Evolutionary conservation across 2,329 filamentous ascomycete genomes (phyloP), one percentile per base, ranked within the genome.

Genomic region (Septoria petroselini): DNA sequence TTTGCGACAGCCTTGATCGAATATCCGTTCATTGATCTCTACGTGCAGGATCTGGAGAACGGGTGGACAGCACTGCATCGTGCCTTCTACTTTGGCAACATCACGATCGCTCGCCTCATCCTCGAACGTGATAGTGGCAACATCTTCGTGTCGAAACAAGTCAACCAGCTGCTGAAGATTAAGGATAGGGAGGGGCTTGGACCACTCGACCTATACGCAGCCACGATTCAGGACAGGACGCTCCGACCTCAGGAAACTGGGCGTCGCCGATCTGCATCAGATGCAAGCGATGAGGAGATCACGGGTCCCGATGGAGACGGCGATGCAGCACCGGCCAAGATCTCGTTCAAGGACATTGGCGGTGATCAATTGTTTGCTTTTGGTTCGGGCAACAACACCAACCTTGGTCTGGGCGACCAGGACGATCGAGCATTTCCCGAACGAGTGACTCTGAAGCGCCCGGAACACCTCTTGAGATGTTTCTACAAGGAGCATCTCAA

Each of bases 181-280:
- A 98, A 97, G 68, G 93, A 98, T 64, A 83, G 87, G 51, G 93
- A 97, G 70, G 91, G 91, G 7, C 90, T 94, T 65, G 95, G 90
- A 58, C 91, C 93, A 0, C 91, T 97, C 59, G 93, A 97, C 67
- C 73, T 98, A 8, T 97, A 95, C 62, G 86, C 88, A 55, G 83
- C 87, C 31, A 95, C 89, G 0, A 93, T 96, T 60, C 84, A 85
- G 41, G 79, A 86, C 48, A 81, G 87, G n/a, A 81, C 80, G n/a
- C 67, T 89, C 38, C 61, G 70, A 27, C 68, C 71, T 3, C 69
- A 73, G 18, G 19, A 63, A 54, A 3, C 69, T 65, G 27, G 63
- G 61, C 29, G 65, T 60, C 12, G 66, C 54, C 27, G 62, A 59
- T 35, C 60, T 63, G 62, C 58, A 1, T 66, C 64, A 47, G 35